These are phyloP conservation scores for Amanita rimosa DNA, from an alignment of 768 basidiomycete species.

Conservation along the genomic window DNA sequence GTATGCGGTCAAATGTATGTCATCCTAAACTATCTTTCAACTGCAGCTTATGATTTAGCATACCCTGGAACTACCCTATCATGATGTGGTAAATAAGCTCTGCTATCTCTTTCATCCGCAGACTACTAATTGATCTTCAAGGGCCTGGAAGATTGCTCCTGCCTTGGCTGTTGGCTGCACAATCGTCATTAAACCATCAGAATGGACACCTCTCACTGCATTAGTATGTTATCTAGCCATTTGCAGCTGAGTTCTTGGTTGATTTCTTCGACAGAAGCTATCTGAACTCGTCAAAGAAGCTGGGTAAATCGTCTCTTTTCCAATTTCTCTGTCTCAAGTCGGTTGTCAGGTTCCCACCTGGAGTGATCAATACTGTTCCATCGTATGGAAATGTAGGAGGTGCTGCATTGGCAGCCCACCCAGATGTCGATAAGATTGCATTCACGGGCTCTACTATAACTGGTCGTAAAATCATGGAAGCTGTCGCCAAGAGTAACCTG, in stretches of 20 bases:
- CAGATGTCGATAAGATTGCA: slow-evolving; percentile 86
- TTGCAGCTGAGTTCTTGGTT: slow-evolving; percentile 7
- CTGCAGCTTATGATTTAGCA: slow-evolving; percentile 27
- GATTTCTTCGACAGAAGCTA: slow-evolving; percentile 43
- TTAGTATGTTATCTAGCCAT: slow-evolving; percentile 32
- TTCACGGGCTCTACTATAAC: slow-evolving; percentile 91
- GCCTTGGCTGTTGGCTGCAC: slow-evolving; percentile 88
- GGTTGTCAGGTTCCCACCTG: slow-evolving; percentile 65
- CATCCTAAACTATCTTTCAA: neutral
- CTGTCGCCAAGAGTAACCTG: slow-evolving; percentile 86
- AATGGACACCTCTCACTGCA: slow-evolving; percentile 76
- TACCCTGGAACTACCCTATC: slow-evolving; percentile 92
- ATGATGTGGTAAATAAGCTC: slow-evolving; percentile 51
- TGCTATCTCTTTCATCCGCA: neutral
- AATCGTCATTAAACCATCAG: slow-evolving; percentile 92
- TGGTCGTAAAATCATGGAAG: slow-evolving; percentile 84
- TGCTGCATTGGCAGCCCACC: slow-evolving; percentile 73
- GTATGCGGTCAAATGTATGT: slow-evolving; percentile 86
- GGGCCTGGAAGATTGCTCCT: slow-evolving; percentile 89
- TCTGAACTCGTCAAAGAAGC: slow-evolving; percentile 76
- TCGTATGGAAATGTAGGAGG: slow-evolving; percentile 78
- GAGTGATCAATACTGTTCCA: slow-evolving; percentile 83
- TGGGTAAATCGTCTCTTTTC: slow-evolving; percentile 39
- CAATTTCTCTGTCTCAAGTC: slow-evolving; percentile 7
- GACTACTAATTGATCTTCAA: slow-evolving; percentile 13